Conservation (phyloP, 1,284 basidiomycete species). For the Heterobasidion irregulare region DNA sequence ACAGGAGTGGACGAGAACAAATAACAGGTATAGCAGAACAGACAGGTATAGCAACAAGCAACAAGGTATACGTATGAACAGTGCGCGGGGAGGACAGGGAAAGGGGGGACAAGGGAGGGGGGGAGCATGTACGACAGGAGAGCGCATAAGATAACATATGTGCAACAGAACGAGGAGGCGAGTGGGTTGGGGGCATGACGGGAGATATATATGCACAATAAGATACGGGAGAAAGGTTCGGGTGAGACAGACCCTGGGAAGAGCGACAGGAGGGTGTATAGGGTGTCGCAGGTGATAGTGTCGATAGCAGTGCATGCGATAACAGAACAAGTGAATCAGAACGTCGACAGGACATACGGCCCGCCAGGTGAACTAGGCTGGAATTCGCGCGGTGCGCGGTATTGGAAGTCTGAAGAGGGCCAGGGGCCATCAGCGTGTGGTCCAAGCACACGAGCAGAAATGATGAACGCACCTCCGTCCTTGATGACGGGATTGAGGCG, state of each 20-base stretch:
- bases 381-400: slow-evolving; percentile 41
- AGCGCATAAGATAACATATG: not conserved
- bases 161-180: not conserved
- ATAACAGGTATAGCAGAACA: slow-evolving; percentile 10
- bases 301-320: too few species aligned
- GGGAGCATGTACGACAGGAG: not conserved
- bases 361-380: slow-evolving; percentile 27
- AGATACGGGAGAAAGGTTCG: not conserved
- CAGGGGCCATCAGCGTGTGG: slow-evolving; percentile 1
- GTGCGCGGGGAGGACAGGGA: not conserved
- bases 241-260: not conserved
- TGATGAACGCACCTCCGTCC: slow-evolving; percentile 41
- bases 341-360: slow-evolving; percentile 42
- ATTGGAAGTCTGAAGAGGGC: slow-evolving; percentile 42
- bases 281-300: too few species aligned
- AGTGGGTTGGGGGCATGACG: not conserved
- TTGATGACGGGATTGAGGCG: slow-evolving; percentile 51
- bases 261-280: not conserved
- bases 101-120: not conserved
- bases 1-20: not conserved
- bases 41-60: slow-evolving; percentile 1
- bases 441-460: slow-evolving; percentile 11
- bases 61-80: slow-evolving; percentile 3
- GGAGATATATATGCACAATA: not conserved
- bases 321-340: slow-evolving; percentile 24